These are phyloP conservation scores for Wickerhamomyces bisporus DNA, from an alignment of 805 yeast genomes.

Conservation along the genomic window DNA sequence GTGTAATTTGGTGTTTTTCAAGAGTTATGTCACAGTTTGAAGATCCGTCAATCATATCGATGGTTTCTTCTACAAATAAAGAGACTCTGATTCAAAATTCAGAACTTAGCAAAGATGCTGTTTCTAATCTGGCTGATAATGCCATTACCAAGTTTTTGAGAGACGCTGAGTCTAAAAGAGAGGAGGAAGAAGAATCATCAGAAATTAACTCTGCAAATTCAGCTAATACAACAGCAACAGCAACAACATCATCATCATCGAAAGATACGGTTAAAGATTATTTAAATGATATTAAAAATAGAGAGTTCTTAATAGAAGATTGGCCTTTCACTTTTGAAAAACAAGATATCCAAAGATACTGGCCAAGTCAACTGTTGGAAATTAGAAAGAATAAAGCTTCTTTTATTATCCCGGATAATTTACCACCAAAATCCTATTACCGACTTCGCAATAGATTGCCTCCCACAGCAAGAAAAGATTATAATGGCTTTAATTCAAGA, in stretches of 20 bases:
- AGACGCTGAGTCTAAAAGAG: constrained; percentile 12
- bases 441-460: constrained; percentile 11
- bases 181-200: constrained; percentile 1
- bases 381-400: constrained; percentile 10
- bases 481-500: constrained; percentile 6
- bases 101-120: background rate
- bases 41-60: constrained; percentile 19
- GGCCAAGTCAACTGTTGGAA: constrained; percentile 17
- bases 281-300: constrained; percentile 9
- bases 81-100: background rate
- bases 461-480: constrained; percentile 6
- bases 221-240: background rate
- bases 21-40: constrained; percentile 11
- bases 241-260: background rate
- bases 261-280: constrained; percentile 6
- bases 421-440: constrained; percentile 21
- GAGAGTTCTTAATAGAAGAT: constrained; percentile 17
- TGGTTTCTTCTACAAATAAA: constrained; percentile 4
- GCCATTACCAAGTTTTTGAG: constrained; percentile 21
- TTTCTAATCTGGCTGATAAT: constrained; percentile 10
- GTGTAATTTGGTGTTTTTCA: background rate
- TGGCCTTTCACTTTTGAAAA: constrained; percentile 14
- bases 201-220: background rate
- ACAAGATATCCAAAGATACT: constrained; percentile 12
- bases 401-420: constrained; percentile 10